Conservation (phyloP, 805 yeast genomes). For the Lipomyces mesembrius region DNA sequence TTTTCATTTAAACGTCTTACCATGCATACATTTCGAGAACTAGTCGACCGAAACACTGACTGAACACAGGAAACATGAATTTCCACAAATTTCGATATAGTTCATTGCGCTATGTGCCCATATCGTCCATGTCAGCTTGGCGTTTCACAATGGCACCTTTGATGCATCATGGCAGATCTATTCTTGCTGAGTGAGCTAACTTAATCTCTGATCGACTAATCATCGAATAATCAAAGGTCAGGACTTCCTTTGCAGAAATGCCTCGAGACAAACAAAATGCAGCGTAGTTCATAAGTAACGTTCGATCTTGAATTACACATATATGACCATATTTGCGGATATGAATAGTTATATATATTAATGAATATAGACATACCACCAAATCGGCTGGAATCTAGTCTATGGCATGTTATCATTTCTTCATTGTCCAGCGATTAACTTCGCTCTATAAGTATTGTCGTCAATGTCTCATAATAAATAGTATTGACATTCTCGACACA, state of each 20-base stretch:
- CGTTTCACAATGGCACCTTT: slow-evolving; percentile 18
- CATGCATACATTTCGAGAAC: not conserved
- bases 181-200: not conserved
- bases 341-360: no score
- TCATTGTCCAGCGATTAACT: not conserved
- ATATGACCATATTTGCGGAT: no score
- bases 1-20: not conserved
- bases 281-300: slow-evolving; percentile 8
- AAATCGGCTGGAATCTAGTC: no score
- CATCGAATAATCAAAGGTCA: slow-evolving; percentile 25
- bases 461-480: not conserved
- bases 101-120: slow-evolving; percentile 5
- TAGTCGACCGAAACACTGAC: not conserved
- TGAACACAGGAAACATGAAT: not conserved
- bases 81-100: no score
- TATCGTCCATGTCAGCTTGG: slow-evolving; percentile 13
- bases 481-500: not conserved
- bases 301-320: no score
- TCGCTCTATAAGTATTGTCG: not conserved
- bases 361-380: no score
- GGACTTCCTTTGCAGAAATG: slow-evolving; percentile 29
- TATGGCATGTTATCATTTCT: no score
- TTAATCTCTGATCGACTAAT: not conserved
- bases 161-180: not conserved
- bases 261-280: slow-evolving; percentile 29